Percentiles rank a stretch among this genome's conserved stretches.
Conservation (phyloP, 1,284 basidiomycete genomes). For the Fomes fomentarius region DNA sequence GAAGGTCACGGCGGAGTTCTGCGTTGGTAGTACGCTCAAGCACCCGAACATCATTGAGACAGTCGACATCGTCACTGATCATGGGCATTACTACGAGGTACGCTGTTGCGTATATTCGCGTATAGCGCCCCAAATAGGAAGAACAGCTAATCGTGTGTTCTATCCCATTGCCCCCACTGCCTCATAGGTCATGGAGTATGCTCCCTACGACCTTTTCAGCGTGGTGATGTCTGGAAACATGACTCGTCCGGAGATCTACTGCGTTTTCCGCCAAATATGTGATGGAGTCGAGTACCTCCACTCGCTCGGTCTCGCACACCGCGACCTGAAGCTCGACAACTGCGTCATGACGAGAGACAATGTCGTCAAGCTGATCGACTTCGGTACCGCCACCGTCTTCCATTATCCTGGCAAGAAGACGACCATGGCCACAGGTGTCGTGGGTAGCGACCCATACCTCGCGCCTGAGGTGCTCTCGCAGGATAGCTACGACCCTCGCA, state of each 20-base stretch:
- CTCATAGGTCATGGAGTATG: constrained; percentile 96
- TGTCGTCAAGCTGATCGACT: constrained; percentile 99
- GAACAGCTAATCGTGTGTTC: constrained; percentile 7
- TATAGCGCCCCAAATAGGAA: too few relatives aligned
- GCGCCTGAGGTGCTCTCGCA: constrained; percentile 92
- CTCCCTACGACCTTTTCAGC: constrained; percentile 97
- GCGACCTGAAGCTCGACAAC: constrained; percentile 99
- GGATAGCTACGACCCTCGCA: constrained; percentile 90
- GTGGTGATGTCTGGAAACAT: constrained; percentile 99
- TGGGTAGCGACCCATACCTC: constrained; percentile 97
- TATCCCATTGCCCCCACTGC: constrained; percentile 16
- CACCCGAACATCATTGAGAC: constrained; percentile 99
- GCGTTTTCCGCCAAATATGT: constrained; percentile 98
- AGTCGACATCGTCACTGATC: constrained; percentile 97
- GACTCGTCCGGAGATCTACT: constrained; percentile 98
- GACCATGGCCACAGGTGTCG: constrained; percentile 85
- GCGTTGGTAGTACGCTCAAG: constrained; percentile 93
- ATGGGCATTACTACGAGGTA: constrained; percentile 98
- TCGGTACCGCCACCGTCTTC: constrained; percentile 99
- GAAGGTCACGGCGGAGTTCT: constrained; percentile 99
- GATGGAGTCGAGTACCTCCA: constrained; percentile 99
- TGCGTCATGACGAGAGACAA: constrained; percentile 97
- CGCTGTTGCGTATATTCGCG: constrained; percentile 23
- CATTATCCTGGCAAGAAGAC: constrained; percentile 93
- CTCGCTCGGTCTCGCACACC: constrained; percentile 95